Conservation (phyloP, 257 asterid species). For the Anisodus tanguticus region DNA sequence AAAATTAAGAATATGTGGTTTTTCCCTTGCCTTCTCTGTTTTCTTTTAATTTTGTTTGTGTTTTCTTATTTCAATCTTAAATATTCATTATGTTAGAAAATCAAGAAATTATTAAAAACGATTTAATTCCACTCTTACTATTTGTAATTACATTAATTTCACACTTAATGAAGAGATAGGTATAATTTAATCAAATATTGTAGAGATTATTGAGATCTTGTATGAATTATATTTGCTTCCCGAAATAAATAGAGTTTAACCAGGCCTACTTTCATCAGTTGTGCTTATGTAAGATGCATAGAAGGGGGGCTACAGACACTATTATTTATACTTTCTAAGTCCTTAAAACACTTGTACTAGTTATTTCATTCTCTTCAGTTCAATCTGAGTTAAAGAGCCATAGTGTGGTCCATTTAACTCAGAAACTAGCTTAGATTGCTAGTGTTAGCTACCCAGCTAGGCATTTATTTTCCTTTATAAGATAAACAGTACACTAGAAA, state of each 20-base stretch:
- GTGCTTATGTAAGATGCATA: not conserved
- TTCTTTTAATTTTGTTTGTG: not conserved
- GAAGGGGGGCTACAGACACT: not conserved
- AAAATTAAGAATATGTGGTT: not conserved
- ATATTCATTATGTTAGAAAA: too few relatives aligned
- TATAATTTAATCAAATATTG: too few relatives aligned
- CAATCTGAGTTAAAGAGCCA: not conserved
- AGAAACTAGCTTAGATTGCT: not conserved
- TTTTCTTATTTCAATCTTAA: too few relatives aligned
- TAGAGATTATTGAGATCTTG: not conserved
- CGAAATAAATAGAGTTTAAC: not conserved
- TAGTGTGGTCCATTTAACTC: conserved; percentile 17
- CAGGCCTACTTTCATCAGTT: not conserved
- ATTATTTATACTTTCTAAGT: not conserved
- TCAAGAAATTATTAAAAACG: too few relatives aligned
- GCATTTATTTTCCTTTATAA: not conserved
- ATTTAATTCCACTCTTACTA: too few relatives aligned
- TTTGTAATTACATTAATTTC: too few relatives aligned
- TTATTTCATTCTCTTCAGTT: not conserved
- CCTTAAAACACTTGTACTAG: not conserved
- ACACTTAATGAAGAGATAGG: too few relatives aligned
- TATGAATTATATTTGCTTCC: not conserved
- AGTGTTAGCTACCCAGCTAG: not conserved
- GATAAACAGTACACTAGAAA: not conserved
- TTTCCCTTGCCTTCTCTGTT: not conserved